Evolutionary conservation across 768 basidiomycete species (phyloP), one percentile per base, ranked within the genome.

Genomic region (Solioccasus polychromus): DNA sequence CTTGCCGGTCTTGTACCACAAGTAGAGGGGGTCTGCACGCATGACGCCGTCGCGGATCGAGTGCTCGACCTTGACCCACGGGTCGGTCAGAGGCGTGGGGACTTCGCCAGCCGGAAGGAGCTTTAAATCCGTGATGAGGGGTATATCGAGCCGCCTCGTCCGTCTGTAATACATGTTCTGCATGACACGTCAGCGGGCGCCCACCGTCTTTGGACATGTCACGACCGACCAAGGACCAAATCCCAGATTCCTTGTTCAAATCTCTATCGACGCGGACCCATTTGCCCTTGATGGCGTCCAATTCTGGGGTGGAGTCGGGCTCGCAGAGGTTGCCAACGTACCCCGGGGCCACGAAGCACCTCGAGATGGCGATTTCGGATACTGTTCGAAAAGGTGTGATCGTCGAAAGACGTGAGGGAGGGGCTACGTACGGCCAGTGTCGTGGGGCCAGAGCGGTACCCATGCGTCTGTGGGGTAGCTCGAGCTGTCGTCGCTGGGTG

Each of bases 221-320:
- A 9, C n/a, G 29, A 79, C 59, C 51, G n/a, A 90, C 82, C 58
- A 89, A 64, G 56, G 74, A 82, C 68, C 71, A 85, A 20, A 78
- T 62, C 47, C 71, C 84, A 54, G 61, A 68, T 71, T 76, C 79
- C 71, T 26, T 71, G 60, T 93, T 93, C 26, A 97, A 65, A 68
- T 97, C 87, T 35, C 80, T 75, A 30, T 82, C 81, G 11, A 99
- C 85, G 12, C 87, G 80, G 2, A 95, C 91, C 95, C 95, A 99
- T 55, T 85, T 88, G 0, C 88, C 88, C 53, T 77, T 82, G 54
- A 82, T 77, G 5, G 85, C 82, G 59, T 92, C 88, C 38, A 85
- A 66, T 59, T 89, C 85, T 10, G 72, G 70, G 2, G 82, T 90
- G 2, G 85, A 77, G 1, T 72, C 62, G 0, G 93, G 93, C 0